Evolutionary conservation across 2,329 filamentous ascomycete species (phyloP).

Genomic region (Scedosporium dehoogii): DNA sequence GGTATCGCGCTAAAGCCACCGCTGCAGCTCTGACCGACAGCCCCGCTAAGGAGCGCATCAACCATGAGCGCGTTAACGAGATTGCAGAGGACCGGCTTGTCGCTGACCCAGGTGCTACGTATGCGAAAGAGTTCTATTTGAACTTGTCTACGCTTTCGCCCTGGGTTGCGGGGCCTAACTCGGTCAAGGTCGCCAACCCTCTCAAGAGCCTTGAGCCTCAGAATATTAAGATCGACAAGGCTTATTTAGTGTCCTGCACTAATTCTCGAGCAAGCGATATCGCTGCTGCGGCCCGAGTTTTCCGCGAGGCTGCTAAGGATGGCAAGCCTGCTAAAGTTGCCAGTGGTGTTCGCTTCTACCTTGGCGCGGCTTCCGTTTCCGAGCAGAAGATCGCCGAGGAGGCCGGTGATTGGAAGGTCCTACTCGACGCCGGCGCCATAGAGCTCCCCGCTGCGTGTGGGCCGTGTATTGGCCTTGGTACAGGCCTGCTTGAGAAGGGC

Average conservation of each 20-base stretch:
- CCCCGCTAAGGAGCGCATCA: conserved; percentile 50
- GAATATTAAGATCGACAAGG: conserved; percentile 70
- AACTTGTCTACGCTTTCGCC: conserved; percentile 77
- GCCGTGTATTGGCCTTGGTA: conserved; percentile 75
- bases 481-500: conserved; percentile 69
- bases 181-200: conserved; percentile 77
- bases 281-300: conserved; percentile 71
- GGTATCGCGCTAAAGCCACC: conserved; percentile 71
- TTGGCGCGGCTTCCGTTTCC: conserved; percentile 70
- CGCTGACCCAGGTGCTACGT: conserved; percentile 68
- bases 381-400: conserved; percentile 74
- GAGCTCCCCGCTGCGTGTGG: conserved; percentile 65
- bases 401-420: conserved; percentile 72
- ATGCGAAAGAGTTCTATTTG: conserved; percentile 75
- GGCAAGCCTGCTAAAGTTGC: conserved; percentile 62
- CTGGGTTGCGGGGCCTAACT: conserved; percentile 80
- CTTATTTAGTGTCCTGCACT: conserved; percentile 79
- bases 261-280: conserved; percentile 78
- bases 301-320: conserved; percentile 62
- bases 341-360: conserved; percentile 72
- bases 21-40: conserved; percentile 50
- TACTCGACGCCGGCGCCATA: conserved; percentile 71
- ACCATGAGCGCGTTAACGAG: conserved; percentile 62
- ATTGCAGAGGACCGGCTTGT: conserved; percentile 55
- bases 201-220: conserved; percentile 61